These are phyloP conservation scores for Erythrophleum fordii DNA, from an alignment of 306 rosid genomes.

Conservation along the genomic window DNA sequence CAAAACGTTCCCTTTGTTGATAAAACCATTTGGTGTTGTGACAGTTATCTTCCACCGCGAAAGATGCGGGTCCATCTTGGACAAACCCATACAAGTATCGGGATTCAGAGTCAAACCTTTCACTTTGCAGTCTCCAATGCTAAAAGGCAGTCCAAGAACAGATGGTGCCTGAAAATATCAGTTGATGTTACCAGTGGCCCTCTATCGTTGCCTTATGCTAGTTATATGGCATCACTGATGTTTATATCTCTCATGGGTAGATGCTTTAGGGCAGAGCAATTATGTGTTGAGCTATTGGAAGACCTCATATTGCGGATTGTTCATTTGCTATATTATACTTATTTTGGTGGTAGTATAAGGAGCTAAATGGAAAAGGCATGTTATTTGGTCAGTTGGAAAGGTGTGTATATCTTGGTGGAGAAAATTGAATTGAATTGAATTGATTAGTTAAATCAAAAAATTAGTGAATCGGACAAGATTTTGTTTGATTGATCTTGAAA, in stretches of 20 bases:
- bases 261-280: slow-evolving; percentile 29
- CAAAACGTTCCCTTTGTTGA: slow-evolving; percentile 20
- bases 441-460: too few relatives aligned
- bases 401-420: too few relatives aligned
- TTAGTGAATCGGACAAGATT: too few relatives aligned
- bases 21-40: slow-evolving; percentile 28
- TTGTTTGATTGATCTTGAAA: too few relatives aligned
- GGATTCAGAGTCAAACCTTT: slow-evolving; percentile 84
- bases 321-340: slow-evolving; percentile 30
- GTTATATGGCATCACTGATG: slow-evolving; percentile 30
- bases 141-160: slow-evolving; percentile 73
- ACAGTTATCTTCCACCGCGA: slow-evolving; percentile 91
- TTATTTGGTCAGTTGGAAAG: slow-evolving; percentile 4
- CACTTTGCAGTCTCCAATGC: slow-evolving; percentile 93
- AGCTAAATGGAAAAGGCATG: slow-evolving; percentile 14
- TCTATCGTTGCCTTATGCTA: slow-evolving; percentile 26
- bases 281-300: slow-evolving; percentile 34
- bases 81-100: slow-evolving; percentile 81
- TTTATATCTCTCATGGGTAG: slow-evolving; percentile 32
- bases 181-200: slow-evolving; percentile 40
- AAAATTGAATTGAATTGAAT: too few relatives aligned
- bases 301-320: slow-evolving; percentile 32
- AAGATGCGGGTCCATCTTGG: slow-evolving; percentile 85
- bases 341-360: slow-evolving; percentile 23
- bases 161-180: slow-evolving; percentile 42